phyloP scores from a whole-genome alignment of 1,139 yeast genomes.

The Pichia sorboxylosa region DNA sequence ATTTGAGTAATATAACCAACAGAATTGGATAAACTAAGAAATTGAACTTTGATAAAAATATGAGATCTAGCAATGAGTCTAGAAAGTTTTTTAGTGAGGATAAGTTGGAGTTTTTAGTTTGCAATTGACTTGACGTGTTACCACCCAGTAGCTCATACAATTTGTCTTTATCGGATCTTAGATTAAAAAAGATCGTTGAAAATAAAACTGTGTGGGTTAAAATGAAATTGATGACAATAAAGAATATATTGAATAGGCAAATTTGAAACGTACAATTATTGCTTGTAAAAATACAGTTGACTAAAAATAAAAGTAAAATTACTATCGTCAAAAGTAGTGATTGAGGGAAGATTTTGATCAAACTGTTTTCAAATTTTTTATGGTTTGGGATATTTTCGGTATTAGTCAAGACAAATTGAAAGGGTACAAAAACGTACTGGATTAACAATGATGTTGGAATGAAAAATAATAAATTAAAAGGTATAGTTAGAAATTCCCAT shows the following conservation, averaged over 20 bases:
- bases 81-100: not conserved
- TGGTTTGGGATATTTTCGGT: slow-evolving; percentile 19
- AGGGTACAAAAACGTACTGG: too few species aligned
- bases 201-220: slow-evolving; percentile 54
- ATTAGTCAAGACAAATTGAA: too few species aligned
- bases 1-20: not conserved
- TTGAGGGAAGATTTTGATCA: slow-evolving; percentile 2
- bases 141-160: too few species aligned
- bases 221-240: slow-evolving; percentile 40
- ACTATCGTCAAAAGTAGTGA: slow-evolving; percentile 7
- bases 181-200: slow-evolving; percentile 56
- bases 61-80: not conserved
- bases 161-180: slow-evolving; percentile 23
- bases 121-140: too few species aligned
- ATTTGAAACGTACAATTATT: slow-evolving; percentile 18
- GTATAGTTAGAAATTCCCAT: slow-evolving; percentile 26
- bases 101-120: too few species aligned
- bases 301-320: slow-evolving; percentile 19
- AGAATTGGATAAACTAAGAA: not conserved
- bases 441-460: slow-evolving; percentile 25
- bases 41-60: not conserved
- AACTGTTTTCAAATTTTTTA: slow-evolving; percentile 1
- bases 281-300: too few species aligned
- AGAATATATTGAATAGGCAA: slow-evolving; percentile 20
- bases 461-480: slow-evolving; percentile 23